phyloP scores from a whole-genome alignment of 805 yeast species.

The Teunomyces gatunensis region DNA sequence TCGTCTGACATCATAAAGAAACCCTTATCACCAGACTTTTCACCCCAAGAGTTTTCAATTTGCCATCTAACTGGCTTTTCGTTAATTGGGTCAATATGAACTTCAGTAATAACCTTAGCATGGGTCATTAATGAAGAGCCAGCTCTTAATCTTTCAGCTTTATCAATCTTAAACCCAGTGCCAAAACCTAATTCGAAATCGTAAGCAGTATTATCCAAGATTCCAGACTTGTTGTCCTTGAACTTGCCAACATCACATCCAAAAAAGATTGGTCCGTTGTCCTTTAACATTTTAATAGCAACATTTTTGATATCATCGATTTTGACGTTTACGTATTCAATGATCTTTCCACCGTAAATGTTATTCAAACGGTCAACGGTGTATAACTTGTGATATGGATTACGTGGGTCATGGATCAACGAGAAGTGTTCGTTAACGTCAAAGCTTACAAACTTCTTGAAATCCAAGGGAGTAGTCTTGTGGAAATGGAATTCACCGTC shows the following conservation, averaged over 20 bases:
- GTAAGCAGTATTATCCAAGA: slow-evolving; percentile 71
- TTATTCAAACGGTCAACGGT: slow-evolving; percentile 76
- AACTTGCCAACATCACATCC: slow-evolving; percentile 88
- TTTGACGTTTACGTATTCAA: slow-evolving; percentile 67
- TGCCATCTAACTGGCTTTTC: slow-evolving; percentile 44
- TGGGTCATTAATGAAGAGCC: slow-evolving; percentile 85
- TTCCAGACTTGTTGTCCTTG: slow-evolving; percentile 60
- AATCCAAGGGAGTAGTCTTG: slow-evolving; percentile 62
- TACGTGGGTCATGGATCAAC: slow-evolving; percentile 79
- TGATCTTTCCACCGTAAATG: slow-evolving; percentile 65
- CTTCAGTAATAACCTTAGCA: slow-evolving; percentile 85
- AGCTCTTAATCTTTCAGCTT: slow-evolving; percentile 68
- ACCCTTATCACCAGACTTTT: slow-evolving; percentile 38
- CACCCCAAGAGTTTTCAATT: slow-evolving; percentile 46
- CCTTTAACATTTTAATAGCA: slow-evolving; percentile 66
- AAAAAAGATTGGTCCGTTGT: slow-evolving; percentile 78
- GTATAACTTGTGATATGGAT: slow-evolving; percentile 59
- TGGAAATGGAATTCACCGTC: slow-evolving; percentile 56
- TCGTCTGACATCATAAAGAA: slow-evolving; percentile 42
- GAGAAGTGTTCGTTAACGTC: slow-evolving; percentile 58
- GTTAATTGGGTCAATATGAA: slow-evolving; percentile 57
- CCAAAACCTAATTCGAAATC: slow-evolving; percentile 58
- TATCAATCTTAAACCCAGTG: slow-evolving; percentile 50
- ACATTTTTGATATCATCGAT: slow-evolving; percentile 57
- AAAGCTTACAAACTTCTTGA: slow-evolving; percentile 51